Base-by-base conservation (phyloP, 345 rosid genomes). In the Crucihimalaya himalaica region DNA sequence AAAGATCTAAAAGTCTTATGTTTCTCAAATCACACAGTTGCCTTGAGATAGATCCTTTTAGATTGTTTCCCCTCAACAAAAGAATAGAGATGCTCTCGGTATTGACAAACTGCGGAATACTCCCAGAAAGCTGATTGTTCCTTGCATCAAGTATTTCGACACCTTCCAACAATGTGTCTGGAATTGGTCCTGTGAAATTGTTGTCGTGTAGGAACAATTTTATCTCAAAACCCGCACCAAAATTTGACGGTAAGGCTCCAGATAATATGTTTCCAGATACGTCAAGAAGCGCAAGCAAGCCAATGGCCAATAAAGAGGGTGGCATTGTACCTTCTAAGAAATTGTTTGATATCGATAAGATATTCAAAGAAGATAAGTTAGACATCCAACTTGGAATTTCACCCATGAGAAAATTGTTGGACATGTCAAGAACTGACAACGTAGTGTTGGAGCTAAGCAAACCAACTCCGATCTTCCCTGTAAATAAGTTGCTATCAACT, bases 401-500 rank as follows among this genome's bases (percentile, higher is more conserved):
- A 34, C 71, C 59, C 0, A 42, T 21, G 50, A 73, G 39, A 56
- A 0, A 2, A 25, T 73, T 73, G 50, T 64, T 18, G 3, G 71
- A 54, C 29, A 65, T 45, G 66, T 65, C 65, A 12, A 65, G 57
- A 0, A 34, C 0, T 1, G 4, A 1, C 39, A 73, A 31, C 2
- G 35, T 0, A 27, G n/a, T n/a, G n/a, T n/a, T n/a, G n/a, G n/a
- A 64, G 56, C 10, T 34, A 46, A 6, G 21, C 50, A 73, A 65
- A 55, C 78, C 71, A 34, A 25, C 57, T 65, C 71, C 66, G 0
- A 65, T 56, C 51, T 73, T 25, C 20, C 71, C 71, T 0, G 40
- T 21, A 45, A 73, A 63, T 25, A 54, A 23, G 27, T 73, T 64
- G 57, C 55, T 45, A 54, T 64, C 50, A 2, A 60, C 19, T 16